These are phyloP conservation scores for Flaveria floridana DNA, from an alignment of 140 eudicot species.

Conservation along the genomic window DNA sequence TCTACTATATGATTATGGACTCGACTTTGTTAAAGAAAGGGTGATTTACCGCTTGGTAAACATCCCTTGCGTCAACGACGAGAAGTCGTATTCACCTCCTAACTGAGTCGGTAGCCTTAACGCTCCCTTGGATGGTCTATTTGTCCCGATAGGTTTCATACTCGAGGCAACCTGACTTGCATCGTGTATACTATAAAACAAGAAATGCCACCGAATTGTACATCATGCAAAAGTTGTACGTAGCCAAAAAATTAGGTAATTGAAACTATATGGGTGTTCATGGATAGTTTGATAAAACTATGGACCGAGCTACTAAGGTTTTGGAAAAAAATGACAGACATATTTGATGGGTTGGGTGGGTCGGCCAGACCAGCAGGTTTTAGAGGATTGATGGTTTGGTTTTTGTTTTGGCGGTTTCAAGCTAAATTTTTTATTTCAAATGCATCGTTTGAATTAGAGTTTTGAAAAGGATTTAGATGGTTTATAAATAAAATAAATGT, in stretches of 20 bases:
- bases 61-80: conserved; percentile 61
- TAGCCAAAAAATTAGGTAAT: not conserved
- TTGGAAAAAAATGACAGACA: not conserved
- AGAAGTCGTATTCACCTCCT: conserved; percentile 71
- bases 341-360: not conserved
- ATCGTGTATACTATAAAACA: conserved; percentile 33
- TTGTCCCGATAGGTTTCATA: conserved; percentile 13
- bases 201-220: conserved; percentile 1
- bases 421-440: not conserved
- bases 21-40: not conserved
- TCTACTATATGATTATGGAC: conserved; percentile 9
- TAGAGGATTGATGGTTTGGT: not conserved
- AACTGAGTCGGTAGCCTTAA: conserved; percentile 50
- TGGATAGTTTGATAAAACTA: not conserved
- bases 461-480: not conserved
- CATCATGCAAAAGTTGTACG: conserved; percentile 17
- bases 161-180: conserved; percentile 7
- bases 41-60: conserved; percentile 41
- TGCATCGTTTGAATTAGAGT: not conserved
- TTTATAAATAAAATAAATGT: not conserved
- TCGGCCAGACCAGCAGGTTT: not conserved
- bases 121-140: conserved; percentile 26
- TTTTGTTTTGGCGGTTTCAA: no score
- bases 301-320: not conserved
- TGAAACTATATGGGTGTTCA: not conserved